Evolutionary conservation across 441 rosid species (phyloP).

Genomic region (Capsella rubella): DNA sequence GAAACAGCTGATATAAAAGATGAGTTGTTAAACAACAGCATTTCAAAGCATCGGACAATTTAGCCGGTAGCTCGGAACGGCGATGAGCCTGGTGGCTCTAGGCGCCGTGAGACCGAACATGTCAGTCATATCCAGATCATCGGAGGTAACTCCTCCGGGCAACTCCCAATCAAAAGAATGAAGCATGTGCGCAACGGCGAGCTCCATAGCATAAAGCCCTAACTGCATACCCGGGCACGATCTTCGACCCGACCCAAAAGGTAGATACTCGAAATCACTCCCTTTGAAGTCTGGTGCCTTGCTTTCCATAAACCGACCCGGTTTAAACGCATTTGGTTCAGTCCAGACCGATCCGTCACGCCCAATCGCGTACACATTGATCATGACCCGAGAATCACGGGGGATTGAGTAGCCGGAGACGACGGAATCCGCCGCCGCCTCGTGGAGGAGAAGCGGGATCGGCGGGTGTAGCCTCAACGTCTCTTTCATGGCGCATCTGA

Average conservation of each 20-base stretch:
- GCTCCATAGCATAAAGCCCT: slow-evolving; percentile 69
- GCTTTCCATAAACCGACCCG: slow-evolving; percentile 55
- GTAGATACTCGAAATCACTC: slow-evolving; percentile 63
- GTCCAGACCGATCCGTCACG: slow-evolving; percentile 63
- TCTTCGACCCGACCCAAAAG: slow-evolving; percentile 83
- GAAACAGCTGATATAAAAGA: no score
- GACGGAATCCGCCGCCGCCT: slow-evolving; percentile 53
- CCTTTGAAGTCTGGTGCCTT: slow-evolving; percentile 69
- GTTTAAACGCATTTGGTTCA: slow-evolving; percentile 63
- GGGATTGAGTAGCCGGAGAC: slow-evolving; percentile 66
- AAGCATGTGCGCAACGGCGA: slow-evolving; percentile 62
- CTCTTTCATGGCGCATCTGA: slow-evolving; percentile 59
- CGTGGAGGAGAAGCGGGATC: slow-evolving; percentile 79
- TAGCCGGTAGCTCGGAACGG: slow-evolving; percentile 61
- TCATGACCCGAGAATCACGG: slow-evolving; percentile 61
- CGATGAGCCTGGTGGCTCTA: slow-evolving; percentile 63
- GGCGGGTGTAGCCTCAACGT: slow-evolving; percentile 73
- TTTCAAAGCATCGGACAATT: slow-evolving; percentile 43
- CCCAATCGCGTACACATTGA: slow-evolving; percentile 76
- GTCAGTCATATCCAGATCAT: slow-evolving; percentile 71
- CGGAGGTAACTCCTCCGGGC: slow-evolving; percentile 58
- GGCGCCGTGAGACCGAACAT: slow-evolving; percentile 84
- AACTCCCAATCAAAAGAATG: slow-evolving; percentile 77
- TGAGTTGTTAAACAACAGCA: neutral
- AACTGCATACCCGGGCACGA: slow-evolving; percentile 91